These are phyloP conservation scores for Prunus armeniaca DNA, from an alignment of 306 rosid species.

Conservation along the genomic window DNA sequence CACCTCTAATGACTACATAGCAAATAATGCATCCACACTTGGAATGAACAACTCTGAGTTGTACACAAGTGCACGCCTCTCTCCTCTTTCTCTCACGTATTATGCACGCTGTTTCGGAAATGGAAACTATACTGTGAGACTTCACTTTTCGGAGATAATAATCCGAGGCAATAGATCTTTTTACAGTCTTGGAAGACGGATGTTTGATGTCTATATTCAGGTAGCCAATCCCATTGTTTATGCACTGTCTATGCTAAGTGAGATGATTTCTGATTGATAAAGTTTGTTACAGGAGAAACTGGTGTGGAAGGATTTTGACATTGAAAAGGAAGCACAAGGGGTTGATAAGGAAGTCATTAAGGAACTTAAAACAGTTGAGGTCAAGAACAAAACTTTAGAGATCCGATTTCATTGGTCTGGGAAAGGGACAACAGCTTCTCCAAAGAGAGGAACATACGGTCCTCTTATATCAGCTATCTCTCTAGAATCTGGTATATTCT, in stretches of 20 bases:
- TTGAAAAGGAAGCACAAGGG: constrained; percentile 15
- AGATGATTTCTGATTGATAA: too few species aligned
- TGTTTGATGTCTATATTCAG: constrained; percentile 63
- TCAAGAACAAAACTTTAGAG: constrained; percentile 26
- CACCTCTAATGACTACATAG: constrained; percentile 14
- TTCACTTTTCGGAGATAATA: constrained; percentile 55
- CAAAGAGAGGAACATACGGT: constrained; percentile 43
- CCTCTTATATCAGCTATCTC: constrained; percentile 29
- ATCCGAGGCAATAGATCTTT: constrained; percentile 47
- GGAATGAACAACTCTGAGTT: constrained; percentile 33
- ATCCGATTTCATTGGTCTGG: constrained; percentile 66
- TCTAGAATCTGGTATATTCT: constrained; percentile 11
- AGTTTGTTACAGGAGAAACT: constrained; percentile 1
- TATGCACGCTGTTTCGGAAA: constrained; percentile 55
- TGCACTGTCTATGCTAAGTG: too few species aligned
- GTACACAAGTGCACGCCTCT: constrained; percentile 46
- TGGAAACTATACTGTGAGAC: constrained; percentile 53
- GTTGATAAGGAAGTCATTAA: constrained; percentile 13
- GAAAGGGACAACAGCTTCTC: constrained; percentile 56
- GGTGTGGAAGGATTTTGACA: constrained; percentile 15
- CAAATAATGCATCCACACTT: constrained; percentile 19
- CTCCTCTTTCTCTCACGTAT: constrained; percentile 56
- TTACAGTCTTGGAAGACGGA: constrained; percentile 49
- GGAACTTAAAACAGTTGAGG: constrained; percentile 27
- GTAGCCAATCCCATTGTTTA: constrained; percentile 10